Evolutionary conservation across 2,329 filamentous ascomycete genomes (phyloP).

Genomic region (Colletotrichum simmondsii): DNA sequence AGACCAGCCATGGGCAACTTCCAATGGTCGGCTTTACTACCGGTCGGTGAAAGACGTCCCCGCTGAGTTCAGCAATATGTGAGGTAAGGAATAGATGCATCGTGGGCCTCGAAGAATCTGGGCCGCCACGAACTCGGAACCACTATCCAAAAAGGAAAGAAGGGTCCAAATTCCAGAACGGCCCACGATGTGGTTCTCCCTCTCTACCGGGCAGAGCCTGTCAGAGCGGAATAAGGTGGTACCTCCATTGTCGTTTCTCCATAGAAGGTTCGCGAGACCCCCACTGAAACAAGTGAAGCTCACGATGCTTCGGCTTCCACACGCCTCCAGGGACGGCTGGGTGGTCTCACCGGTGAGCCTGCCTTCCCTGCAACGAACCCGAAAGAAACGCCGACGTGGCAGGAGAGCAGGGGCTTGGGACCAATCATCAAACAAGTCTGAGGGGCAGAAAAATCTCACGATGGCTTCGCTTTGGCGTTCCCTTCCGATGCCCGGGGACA

Average conservation of each 20-base stretch:
- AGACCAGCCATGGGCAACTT: slow-evolving; percentile 4
- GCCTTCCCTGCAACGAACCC: slow-evolving; percentile 17
- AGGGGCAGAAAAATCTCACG: slow-evolving; percentile 25
- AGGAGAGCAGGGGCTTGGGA: not conserved
- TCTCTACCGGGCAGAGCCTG: not conserved
- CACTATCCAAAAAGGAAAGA: not conserved
- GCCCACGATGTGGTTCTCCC: slow-evolving; percentile 7
- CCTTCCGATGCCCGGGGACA: not conserved
- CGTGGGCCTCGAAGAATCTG: slow-evolving; percentile 2
- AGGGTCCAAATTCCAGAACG: slow-evolving; percentile 7
- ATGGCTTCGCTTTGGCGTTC: slow-evolving; percentile 32
- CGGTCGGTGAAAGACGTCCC: not conserved
- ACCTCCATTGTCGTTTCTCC: slow-evolving; percentile 5
- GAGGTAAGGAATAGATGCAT: not conserved
- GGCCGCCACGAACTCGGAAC: not conserved
- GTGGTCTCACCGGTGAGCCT: not conserved
- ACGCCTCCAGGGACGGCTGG: not conserved
- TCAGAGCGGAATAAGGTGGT: not conserved
- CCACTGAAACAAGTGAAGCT: slow-evolving; percentile 20
- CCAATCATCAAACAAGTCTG: not conserved
- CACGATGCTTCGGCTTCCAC: slow-evolving; percentile 8
- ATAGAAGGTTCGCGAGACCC: slow-evolving; percentile 20
- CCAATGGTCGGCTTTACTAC: slow-evolving; percentile 4
- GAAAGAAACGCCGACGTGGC: slow-evolving; percentile 28
- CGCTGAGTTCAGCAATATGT: not conserved